Percentiles rank a stretch among this genome's conserved stretches.
Evolutionary conservation across 768 basidiomycete species (phyloP).

Genomic region (Tulasnella sp.): DNA sequence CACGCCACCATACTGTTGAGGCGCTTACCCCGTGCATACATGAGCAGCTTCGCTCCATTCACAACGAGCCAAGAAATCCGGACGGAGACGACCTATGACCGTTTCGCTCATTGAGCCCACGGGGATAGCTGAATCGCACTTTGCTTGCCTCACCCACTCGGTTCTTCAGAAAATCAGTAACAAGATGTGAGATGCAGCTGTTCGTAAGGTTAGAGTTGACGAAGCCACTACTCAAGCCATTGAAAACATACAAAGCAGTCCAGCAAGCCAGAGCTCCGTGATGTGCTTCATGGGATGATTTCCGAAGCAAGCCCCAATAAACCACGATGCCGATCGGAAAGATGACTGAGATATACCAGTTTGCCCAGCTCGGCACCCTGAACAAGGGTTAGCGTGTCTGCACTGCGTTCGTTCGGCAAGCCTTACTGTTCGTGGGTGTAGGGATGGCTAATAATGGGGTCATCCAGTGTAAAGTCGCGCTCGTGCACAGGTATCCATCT

Average conservation of each 20-base stretch:
- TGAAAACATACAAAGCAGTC: constrained; percentile 40
- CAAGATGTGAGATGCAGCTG: constrained; percentile 46
- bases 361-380: constrained; percentile 47
- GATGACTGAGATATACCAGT: constrained; percentile 44
- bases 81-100: constrained; percentile 49
- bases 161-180: constrained; percentile 55
- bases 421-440: constrained; percentile 52
- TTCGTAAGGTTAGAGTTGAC: constrained; percentile 31
- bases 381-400: neutral
- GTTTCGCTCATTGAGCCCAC: neutral
- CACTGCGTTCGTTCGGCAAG: neutral
- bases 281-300: constrained; percentile 53
- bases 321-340: constrained; percentile 47
- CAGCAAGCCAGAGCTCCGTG: constrained; percentile 55
- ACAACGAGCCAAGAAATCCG: constrained; percentile 65
- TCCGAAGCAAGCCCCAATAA: constrained; percentile 42
- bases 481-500: constrained; percentile 45
- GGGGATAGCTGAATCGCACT: neutral
- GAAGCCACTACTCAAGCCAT: constrained; percentile 23
- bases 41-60: constrained; percentile 51
- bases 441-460: constrained; percentile 53
- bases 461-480: constrained; percentile 49
- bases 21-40: constrained; percentile 54
- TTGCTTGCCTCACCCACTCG: constrained; percentile 48
- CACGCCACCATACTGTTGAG: neutral